phyloP scores from a whole-genome alignment of 2,329 filamentous ascomycete genomes.

The Davidsoniella neocaledoniae region DNA sequence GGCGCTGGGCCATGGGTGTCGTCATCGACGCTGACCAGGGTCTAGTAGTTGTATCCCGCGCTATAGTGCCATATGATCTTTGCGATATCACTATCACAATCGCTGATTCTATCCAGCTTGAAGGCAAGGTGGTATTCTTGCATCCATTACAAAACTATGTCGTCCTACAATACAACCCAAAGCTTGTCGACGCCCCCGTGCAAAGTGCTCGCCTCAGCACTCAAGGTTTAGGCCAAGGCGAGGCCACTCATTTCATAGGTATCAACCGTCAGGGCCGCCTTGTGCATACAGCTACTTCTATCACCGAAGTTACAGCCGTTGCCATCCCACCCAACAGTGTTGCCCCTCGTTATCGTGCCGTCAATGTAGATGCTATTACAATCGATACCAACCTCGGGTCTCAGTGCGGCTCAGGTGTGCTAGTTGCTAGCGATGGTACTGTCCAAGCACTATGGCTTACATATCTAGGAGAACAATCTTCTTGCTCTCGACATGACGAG shows the following conservation, averaged over 20 bases:
- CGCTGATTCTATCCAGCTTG: conserved; percentile 86
- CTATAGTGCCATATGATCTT: conserved; percentile 88
- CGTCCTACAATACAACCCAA: conserved; percentile 86
- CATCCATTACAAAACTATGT: conserved; percentile 95
- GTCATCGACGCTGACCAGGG: conserved; percentile 97
- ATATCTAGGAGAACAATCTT: conserved; percentile 78
- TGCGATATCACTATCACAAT: conserved; percentile 95
- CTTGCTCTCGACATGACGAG: conserved; percentile 68
- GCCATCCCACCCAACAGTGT: conserved; percentile 87
- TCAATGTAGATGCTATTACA: conserved; percentile 93
- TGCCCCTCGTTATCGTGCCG: conserved; percentile 81
- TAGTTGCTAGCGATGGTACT: conserved; percentile 75
- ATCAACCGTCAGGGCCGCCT: conserved; percentile 92
- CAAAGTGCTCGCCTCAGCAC: conserved; percentile 71
- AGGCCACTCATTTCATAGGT: conserved; percentile 92
- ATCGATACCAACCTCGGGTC: conserved; percentile 84
- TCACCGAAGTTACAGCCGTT: conserved; percentile 94
- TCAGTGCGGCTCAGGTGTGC: conserved; percentile 85
- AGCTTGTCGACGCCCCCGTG: conserved; percentile 83
- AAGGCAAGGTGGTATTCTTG: conserved; percentile 87
- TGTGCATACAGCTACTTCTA: conserved; percentile 81
- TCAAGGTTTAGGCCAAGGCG: conserved; percentile 76
- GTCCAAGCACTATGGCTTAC: conserved; percentile 95
- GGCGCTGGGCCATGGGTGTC: conserved; percentile 87
- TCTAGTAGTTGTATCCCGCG: conserved; percentile 81